phyloP scores from a whole-genome alignment of 345 rosid species.

The Combretum micranthum region DNA sequence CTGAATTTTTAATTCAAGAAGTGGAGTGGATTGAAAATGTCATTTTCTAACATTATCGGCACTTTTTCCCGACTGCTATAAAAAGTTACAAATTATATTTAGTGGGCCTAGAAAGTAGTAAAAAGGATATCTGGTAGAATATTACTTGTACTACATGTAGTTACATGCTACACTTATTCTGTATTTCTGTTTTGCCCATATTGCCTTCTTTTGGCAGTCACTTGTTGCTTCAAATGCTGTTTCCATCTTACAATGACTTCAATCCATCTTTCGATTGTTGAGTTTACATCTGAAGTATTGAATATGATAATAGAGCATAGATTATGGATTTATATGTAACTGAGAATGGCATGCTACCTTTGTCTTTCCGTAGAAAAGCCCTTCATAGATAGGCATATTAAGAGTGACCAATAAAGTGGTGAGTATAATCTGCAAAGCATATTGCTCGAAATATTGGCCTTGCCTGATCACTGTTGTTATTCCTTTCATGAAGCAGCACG shows the following conservation, averaged over 20 bases:
- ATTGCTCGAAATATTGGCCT: slow-evolving; percentile 6
- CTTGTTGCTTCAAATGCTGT: not conserved
- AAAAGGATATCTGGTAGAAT: too few species aligned
- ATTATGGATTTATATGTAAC: slow-evolving; percentile 13
- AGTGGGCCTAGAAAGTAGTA: too few species aligned
- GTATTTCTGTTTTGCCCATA: too few species aligned
- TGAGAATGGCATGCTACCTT: slow-evolving; percentile 34
- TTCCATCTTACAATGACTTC: not conserved
- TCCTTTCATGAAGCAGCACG: slow-evolving; percentile 19
- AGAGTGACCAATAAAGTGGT: slow-evolving; percentile 20
- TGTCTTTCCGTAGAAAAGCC: slow-evolving; percentile 29
- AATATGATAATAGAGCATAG: slow-evolving; percentile 22
- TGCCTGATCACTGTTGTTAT: slow-evolving; percentile 11
- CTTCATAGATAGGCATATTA: slow-evolving; percentile 28
- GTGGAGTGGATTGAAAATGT: too few species aligned
- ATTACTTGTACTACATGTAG: too few species aligned
- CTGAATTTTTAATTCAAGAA: too few species aligned
- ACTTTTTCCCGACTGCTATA: too few species aligned
- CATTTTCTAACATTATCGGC: too few species aligned
- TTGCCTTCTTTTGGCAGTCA: not conserved
- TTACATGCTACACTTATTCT: too few species aligned
- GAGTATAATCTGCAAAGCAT: slow-evolving; percentile 27
- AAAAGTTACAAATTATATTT: too few species aligned
- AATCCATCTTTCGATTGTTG: not conserved
- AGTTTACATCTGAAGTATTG: slow-evolving; percentile 8